phyloP scores from a whole-genome alignment of 2,329 filamentous ascomycete genomes.

The Verticillium isaacii region DNA sequence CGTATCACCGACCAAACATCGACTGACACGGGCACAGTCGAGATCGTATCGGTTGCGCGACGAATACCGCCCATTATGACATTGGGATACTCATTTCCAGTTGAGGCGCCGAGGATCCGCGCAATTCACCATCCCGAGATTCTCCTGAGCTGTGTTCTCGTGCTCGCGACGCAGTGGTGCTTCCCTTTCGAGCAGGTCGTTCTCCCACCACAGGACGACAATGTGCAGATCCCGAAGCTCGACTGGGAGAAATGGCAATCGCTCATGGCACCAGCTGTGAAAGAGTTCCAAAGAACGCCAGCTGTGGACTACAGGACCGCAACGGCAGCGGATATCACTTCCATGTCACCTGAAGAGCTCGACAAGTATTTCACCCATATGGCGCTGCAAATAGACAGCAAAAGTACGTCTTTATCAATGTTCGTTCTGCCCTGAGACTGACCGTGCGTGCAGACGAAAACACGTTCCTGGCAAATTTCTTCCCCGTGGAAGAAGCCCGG shows the following conservation, averaged over 20 bases:
- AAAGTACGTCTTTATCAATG: slow-evolving; percentile 18
- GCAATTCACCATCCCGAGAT: slow-evolving; percentile 67
- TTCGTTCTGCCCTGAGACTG: slow-evolving; percentile 17
- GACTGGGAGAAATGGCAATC: slow-evolving; percentile 70
- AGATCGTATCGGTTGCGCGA: slow-evolving; percentile 40
- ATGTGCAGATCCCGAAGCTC: slow-evolving; percentile 40
- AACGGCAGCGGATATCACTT: slow-evolving; percentile 56
- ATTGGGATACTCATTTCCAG: slow-evolving; percentile 55
- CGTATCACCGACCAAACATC: not conserved
- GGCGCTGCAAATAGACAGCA: slow-evolving; percentile 24
- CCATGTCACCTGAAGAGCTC: slow-evolving; percentile 55
- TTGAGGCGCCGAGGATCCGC: slow-evolving; percentile 36
- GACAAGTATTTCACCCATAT: slow-evolving; percentile 58
- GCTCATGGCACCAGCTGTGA: slow-evolving; percentile 29
- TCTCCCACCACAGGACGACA: slow-evolving; percentile 42
- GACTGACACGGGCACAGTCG: slow-evolving; percentile 11
- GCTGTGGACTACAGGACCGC: slow-evolving; percentile 43
- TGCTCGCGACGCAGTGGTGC: slow-evolving; percentile 73
- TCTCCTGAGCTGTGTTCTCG: slow-evolving; percentile 63
- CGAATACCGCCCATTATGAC: slow-evolving; percentile 46
- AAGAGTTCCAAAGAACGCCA: slow-evolving; percentile 16
- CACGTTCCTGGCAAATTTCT: slow-evolving; percentile 22
- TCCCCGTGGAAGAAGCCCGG: slow-evolving; percentile 22
- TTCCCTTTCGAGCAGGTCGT: slow-evolving; percentile 65
- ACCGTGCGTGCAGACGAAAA: slow-evolving; percentile 1